Evolutionary conservation across 23 red algal species (phyloP).

Genomic region (Gracilaria vermiculophylla): DNA sequence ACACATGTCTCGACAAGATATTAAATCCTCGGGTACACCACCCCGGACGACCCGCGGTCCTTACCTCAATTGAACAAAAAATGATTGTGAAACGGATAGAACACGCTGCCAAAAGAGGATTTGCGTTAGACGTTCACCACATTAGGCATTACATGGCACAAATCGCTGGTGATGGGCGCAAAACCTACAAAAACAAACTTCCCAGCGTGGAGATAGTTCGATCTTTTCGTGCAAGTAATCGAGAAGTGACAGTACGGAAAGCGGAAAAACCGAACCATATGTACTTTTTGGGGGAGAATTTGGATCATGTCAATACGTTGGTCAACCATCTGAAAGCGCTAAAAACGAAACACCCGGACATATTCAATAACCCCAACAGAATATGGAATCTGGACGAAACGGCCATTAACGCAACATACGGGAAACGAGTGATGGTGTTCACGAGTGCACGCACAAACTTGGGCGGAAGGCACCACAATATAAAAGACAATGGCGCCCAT

Average conservation of each 20-base stretch:
- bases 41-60: no score
- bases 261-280: not conserved
- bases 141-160: not conserved
- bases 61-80: not conserved
- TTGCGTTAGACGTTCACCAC: not conserved
- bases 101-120: not conserved
- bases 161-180: slow-evolving; percentile 16
- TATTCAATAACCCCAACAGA: not conserved
- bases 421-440: not conserved
- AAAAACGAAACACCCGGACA: not conserved
- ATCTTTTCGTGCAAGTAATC: not conserved
- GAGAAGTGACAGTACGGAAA: not conserved
- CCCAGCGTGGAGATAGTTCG: not conserved
- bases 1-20: no score
- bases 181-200: not conserved
- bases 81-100: not conserved
- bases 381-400: slow-evolving; percentile 43
- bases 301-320: not conserved
- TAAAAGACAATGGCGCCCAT: slow-evolving; percentile 5
- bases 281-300: not conserved
- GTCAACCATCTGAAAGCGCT: slow-evolving; percentile 9
- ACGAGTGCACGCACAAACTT: not conserved
- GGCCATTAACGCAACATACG: not conserved
- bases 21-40: no score
- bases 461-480: not conserved